These are phyloP conservation scores for Oryza brachyantha DNA, from an alignment of 176 grass and related monocot genomes.

Conservation along the genomic window DNA sequence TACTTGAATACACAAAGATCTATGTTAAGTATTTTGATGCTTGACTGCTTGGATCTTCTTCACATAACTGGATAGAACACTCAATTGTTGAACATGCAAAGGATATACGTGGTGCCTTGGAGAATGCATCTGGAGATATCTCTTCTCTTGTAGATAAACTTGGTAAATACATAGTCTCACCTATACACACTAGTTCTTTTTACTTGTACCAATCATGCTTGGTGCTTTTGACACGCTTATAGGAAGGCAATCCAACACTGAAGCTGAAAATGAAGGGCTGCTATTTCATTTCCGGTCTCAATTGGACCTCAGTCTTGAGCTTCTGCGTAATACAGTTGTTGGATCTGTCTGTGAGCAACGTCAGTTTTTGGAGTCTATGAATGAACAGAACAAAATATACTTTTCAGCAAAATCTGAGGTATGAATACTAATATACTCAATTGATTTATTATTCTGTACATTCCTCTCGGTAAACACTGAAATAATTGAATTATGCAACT, in stretches of 20 bases:
- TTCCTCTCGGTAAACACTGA: slow-evolving; percentile 22
- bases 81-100: slow-evolving; percentile 63
- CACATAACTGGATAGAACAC: slow-evolving; percentile 46
- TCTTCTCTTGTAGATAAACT: slow-evolving; percentile 54
- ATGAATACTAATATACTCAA: slow-evolving; percentile 15
- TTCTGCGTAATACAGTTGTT: slow-evolving; percentile 55
- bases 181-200: slow-evolving; percentile 19
- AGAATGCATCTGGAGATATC: slow-evolving; percentile 61
- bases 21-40: slow-evolving; percentile 11
- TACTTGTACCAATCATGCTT: slow-evolving; percentile 27
- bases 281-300: slow-evolving; percentile 55
- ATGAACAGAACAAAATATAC: slow-evolving; percentile 56
- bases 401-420: slow-evolving; percentile 68
- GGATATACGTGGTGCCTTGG: slow-evolving; percentile 42
- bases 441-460: slow-evolving; percentile 1
- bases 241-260: slow-evolving; percentile 65
- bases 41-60: slow-evolving; percentile 17
- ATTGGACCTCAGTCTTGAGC: slow-evolving; percentile 52
- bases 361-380: slow-evolving; percentile 55
- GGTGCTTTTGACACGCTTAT: slow-evolving; percentile 21
- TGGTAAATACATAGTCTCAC: slow-evolving; percentile 20
- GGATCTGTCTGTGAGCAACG: slow-evolving; percentile 59
- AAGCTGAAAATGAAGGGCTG: slow-evolving; percentile 58
- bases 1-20: background rate
- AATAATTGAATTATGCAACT: slow-evolving; percentile 8